Evolutionary conservation across 73 alveolate species (phyloP).

Genomic region (Symbiodinium pilosum): DNA sequence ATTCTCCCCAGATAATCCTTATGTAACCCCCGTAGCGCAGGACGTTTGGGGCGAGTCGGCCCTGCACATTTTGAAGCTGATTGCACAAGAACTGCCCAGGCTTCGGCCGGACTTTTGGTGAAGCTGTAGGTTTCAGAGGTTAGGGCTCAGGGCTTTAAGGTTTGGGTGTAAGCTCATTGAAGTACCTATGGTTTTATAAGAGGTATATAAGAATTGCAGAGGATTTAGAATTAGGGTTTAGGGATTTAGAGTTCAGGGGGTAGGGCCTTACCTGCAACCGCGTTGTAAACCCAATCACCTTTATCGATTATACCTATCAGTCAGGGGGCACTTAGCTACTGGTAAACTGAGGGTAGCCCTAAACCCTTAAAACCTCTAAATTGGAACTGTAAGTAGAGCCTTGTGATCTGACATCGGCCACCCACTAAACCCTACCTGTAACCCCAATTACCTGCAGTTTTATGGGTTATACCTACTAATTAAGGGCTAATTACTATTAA

Average conservation of each 20-base stretch:
- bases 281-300: background rate
- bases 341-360: too few relatives aligned
- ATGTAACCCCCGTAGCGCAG: too few relatives aligned
- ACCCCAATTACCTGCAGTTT: too few relatives aligned
- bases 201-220: too few relatives aligned
- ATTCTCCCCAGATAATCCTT: background rate
- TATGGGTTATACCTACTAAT: too few relatives aligned
- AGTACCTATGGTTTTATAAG: background rate
- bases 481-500: too few relatives aligned
- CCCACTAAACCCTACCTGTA: too few relatives aligned
- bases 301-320: too few relatives aligned
- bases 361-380: too few relatives aligned
- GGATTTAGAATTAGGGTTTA: background rate
- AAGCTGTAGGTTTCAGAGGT: background rate
- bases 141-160: background rate
- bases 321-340: too few relatives aligned
- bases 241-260: background rate
- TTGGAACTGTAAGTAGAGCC: too few relatives aligned
- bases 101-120: background rate
- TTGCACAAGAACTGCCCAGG: constrained; percentile 83
- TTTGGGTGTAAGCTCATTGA: background rate
- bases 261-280: background rate
- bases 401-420: too few relatives aligned
- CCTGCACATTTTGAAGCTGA: constrained; percentile 44
- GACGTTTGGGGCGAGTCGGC: constrained; percentile 81